Evolutionary conservation across 1,139 yeast species (phyloP).

Genomic region (Protomyces arabidopsidicola): DNA sequence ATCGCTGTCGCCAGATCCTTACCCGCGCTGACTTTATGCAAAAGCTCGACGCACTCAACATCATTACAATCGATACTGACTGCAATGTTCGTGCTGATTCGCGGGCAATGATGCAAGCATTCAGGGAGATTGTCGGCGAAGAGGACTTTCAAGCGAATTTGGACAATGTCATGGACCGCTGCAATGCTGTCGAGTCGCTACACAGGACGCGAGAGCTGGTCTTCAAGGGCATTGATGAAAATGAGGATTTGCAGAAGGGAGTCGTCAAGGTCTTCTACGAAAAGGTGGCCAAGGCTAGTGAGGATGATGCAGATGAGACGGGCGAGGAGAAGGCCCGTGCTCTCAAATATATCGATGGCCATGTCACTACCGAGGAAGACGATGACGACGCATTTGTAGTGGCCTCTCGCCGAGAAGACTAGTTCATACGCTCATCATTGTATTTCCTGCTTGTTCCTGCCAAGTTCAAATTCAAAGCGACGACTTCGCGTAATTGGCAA

Average conservation of each 20-base stretch:
- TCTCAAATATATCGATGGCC: neutral
- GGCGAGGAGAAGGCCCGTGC: constrained; percentile 2
- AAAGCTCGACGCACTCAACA: constrained; percentile 65
- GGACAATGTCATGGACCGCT: constrained; percentile 65
- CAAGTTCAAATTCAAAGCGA: too few relatives aligned
- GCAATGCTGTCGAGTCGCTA: constrained; percentile 68
- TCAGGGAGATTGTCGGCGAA: constrained; percentile 67
- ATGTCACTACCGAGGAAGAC: neutral
- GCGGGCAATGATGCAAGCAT: constrained; percentile 86
- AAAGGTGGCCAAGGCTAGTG: neutral
- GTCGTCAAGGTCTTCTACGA: constrained; percentile 22
- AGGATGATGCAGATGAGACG: neutral
- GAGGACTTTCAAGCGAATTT: constrained; percentile 69
- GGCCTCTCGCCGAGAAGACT: neutral
- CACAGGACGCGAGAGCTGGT: constrained; percentile 79
- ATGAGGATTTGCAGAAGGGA: constrained; percentile 20
- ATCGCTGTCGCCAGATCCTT: constrained; percentile 83
- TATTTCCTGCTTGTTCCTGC: too few relatives aligned
- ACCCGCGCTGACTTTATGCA: constrained; percentile 79
- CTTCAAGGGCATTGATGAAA: constrained; percentile 56
- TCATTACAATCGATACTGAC: constrained; percentile 67
- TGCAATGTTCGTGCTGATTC: constrained; percentile 76
- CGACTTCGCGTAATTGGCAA: too few relatives aligned
- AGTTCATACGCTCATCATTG: neutral
- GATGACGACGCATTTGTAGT: neutral